phyloP scores from a whole-genome alignment of 169 alveolate genomes.

The Cryptosporidium xiaoi region DNA sequence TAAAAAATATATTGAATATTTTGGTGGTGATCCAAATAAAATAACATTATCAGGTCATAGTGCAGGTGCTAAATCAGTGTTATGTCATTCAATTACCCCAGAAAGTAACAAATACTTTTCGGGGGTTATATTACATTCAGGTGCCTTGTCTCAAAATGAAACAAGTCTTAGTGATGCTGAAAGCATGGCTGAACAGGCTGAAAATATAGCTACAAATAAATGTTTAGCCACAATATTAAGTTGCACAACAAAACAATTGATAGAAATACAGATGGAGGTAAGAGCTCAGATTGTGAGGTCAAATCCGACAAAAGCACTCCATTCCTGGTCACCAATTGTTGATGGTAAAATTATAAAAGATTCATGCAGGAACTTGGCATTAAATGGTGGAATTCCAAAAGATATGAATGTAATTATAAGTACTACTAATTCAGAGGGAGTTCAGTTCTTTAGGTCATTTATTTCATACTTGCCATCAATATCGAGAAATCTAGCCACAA shows the following conservation, averaged over 20 bases:
- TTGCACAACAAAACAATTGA: slow-evolving; percentile 56
- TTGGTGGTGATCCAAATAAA: slow-evolving; percentile 80
- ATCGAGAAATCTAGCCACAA: slow-evolving; percentile 57
- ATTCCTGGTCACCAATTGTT: slow-evolving; percentile 70
- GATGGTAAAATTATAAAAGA: slow-evolving; percentile 61
- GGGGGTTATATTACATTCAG: slow-evolving; percentile 59
- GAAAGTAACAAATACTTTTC: slow-evolving; percentile 61
- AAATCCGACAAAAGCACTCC: slow-evolving; percentile 54
- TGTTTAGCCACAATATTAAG: slow-evolving; percentile 64
- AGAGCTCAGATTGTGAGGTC: slow-evolving; percentile 43
- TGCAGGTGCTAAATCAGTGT: slow-evolving; percentile 78
- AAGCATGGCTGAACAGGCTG: slow-evolving; percentile 59
- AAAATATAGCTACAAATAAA: slow-evolving; percentile 35
- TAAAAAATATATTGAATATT: slow-evolving; percentile 76
- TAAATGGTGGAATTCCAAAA: slow-evolving; percentile 44
- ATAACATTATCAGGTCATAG: slow-evolving; percentile 78
- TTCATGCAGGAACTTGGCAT: slow-evolving; percentile 48
- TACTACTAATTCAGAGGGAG: slow-evolving; percentile 62
- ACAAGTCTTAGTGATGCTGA: slow-evolving; percentile 60
- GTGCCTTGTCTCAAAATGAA: slow-evolving; percentile 70
- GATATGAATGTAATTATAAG: slow-evolving; percentile 43
- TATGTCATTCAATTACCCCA: slow-evolving; percentile 63
- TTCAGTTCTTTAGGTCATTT: slow-evolving; percentile 67
- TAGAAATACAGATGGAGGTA: slow-evolving; percentile 61
- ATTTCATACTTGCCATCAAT: slow-evolving; percentile 57